Percentiles rank a stretch among this genome's conserved stretches.
Evolutionary conservation across 345 rosid genomes (phyloP).

Genomic region (Capsella bursapastoris): DNA sequence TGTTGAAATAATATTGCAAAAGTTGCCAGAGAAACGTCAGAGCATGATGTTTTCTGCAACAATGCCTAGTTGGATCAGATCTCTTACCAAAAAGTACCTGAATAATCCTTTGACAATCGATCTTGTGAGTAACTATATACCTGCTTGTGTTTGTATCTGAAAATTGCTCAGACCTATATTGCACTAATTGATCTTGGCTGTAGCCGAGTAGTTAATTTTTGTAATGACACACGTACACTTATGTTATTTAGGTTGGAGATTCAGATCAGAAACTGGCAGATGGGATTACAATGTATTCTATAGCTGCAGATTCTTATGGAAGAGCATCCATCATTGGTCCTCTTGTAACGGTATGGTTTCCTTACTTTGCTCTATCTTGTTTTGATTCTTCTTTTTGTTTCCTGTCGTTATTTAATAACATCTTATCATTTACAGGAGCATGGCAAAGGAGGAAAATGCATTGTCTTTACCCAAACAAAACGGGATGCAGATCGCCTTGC

Average conservation of each 20-base stretch:
- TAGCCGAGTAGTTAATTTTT: conserved; percentile 1
- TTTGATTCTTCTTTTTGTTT: neutral
- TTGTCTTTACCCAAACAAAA: conserved; percentile 93
- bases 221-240: neutral
- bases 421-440: conserved; percentile 41
- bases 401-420: neutral
- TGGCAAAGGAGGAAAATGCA: conserved; percentile 85
- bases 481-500: conserved; percentile 94
- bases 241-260: conserved; percentile 79
- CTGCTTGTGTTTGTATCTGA: conserved; percentile 10
- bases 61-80: conserved; percentile 88
- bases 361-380: conserved; percentile 1
- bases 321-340: conserved; percentile 85
- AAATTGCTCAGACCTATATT: neutral
- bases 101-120: conserved; percentile 81
- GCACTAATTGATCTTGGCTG: neutral
- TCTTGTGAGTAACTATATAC: conserved; percentile 65
- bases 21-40: conserved; percentile 78
- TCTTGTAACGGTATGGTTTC: conserved; percentile 69
- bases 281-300: conserved; percentile 83
- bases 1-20: conserved; percentile 74
- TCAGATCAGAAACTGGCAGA: conserved; percentile 92
- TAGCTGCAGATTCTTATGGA: conserved; percentile 59
- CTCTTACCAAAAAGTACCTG: conserved; percentile 72
- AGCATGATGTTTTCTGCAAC: conserved; percentile 97